Conservation (phyloP, 192 early-diverging fungal genomes). For the Coemansia sp. region DNA sequence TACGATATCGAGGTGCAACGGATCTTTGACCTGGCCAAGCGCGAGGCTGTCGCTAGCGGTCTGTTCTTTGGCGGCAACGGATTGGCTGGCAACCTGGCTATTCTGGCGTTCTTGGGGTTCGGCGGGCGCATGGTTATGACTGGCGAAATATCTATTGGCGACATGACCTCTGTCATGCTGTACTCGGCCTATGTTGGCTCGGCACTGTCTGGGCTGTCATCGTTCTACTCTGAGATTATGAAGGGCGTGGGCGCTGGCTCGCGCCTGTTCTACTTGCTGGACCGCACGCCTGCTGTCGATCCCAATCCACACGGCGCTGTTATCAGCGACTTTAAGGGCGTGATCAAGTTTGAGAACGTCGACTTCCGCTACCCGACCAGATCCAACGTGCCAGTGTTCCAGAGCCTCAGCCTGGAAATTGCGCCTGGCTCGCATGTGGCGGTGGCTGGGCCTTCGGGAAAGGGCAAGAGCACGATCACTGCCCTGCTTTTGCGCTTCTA, state of each 20-base stretch:
- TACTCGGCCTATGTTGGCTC: slow-evolving; percentile 69
- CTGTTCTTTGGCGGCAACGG: slow-evolving; percentile 66
- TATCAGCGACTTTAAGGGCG: slow-evolving; percentile 37
- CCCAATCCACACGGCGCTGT: slow-evolving; percentile 22
- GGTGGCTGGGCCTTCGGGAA: slow-evolving; percentile 59
- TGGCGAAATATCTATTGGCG: slow-evolving; percentile 62
- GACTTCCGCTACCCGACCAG: slow-evolving; percentile 70
- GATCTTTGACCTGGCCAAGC: slow-evolving; percentile 47
- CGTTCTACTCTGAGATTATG: slow-evolving; percentile 72
- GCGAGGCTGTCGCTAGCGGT: slow-evolving; percentile 59
- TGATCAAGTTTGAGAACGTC: slow-evolving; percentile 59
- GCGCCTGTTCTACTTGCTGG: slow-evolving; percentile 61
- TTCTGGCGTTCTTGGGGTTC: slow-evolving; percentile 63
- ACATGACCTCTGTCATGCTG: slow-evolving; percentile 66
- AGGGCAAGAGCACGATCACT: slow-evolving; percentile 67
- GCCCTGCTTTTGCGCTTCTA: slow-evolving; percentile 73
- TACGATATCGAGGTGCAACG: slow-evolving; percentile 40
- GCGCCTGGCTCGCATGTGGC: slow-evolving; percentile 56
- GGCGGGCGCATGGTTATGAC: slow-evolving; percentile 65
- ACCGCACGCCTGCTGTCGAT: slow-evolving; percentile 47
- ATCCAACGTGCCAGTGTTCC: slow-evolving; percentile 56
- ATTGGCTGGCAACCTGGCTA: slow-evolving; percentile 61
- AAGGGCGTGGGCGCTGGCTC: slow-evolving; percentile 65
- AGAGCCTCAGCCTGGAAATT: slow-evolving; percentile 56
- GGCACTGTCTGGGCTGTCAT: slow-evolving; percentile 57